Evolutionary conservation across 352 stramenopile genomes (phyloP).

Genomic region (Globisporangium megalacanthum): DNA sequence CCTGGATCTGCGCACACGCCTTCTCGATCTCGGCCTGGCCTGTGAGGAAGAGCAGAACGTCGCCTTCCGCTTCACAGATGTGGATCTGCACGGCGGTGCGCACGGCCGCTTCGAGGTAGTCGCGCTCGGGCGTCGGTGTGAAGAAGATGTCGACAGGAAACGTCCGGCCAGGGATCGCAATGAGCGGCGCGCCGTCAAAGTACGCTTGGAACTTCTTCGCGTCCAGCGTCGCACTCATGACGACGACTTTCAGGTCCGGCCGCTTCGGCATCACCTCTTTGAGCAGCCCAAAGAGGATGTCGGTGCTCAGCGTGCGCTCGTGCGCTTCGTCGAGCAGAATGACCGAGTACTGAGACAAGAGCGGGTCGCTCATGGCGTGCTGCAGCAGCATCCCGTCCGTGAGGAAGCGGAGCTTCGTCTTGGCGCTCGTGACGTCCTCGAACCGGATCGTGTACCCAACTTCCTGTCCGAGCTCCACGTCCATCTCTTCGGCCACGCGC

Average conservation of each 20-base stretch:
- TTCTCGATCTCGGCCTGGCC: slow-evolving; percentile 98
- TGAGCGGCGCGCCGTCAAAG: slow-evolving; percentile 92
- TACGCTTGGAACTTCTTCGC: slow-evolving; percentile 95
- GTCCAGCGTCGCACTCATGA: slow-evolving; percentile 99
- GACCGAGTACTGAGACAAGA: slow-evolving; percentile 94
- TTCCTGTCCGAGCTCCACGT: slow-evolving; percentile 95
- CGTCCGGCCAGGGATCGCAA: slow-evolving; percentile 94
- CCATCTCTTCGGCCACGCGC: slow-evolving; percentile 98
- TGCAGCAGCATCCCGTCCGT: slow-evolving; percentile 96
- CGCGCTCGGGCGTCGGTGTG: slow-evolving; percentile 94
- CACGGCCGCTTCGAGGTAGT: slow-evolving; percentile 96
- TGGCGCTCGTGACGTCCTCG: slow-evolving; percentile 91
- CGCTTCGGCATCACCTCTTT: slow-evolving; percentile 95
- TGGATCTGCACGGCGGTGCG: slow-evolving; percentile 94
- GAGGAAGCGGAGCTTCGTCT: slow-evolving; percentile 80
- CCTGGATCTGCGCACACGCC: slow-evolving; percentile 92
- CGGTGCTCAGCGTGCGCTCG: slow-evolving; percentile 95
- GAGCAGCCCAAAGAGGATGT: slow-evolving; percentile 97
- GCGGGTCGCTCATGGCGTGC: slow-evolving; percentile 96
- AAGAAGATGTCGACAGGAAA: slow-evolving; percentile 99
- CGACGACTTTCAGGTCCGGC: slow-evolving; percentile 96
- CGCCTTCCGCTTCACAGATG: slow-evolving; percentile 94
- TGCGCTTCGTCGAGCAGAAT: slow-evolving; percentile 98
- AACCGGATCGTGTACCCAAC: slow-evolving; percentile 99
- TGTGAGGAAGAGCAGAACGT: slow-evolving; percentile 99